These are phyloP conservation scores for Paraconiothyrium brasiliense DNA, from an alignment of 2,329 filamentous ascomycete genomes.

Conservation along the genomic window DNA sequence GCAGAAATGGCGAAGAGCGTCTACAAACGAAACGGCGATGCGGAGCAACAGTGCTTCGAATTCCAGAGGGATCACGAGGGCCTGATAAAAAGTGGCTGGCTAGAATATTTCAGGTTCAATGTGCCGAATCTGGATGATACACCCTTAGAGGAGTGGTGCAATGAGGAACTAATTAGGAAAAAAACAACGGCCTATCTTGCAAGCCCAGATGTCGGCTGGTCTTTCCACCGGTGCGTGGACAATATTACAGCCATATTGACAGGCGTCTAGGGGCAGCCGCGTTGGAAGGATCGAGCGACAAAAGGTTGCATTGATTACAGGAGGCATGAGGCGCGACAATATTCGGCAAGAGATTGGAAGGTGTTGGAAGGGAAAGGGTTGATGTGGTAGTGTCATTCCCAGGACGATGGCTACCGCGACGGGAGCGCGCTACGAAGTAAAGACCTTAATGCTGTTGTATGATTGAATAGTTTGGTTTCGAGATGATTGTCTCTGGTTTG, in stretches of 20 bases:
- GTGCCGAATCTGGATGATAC: conserved; percentile 39
- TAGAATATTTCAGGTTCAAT: conserved; percentile 47
- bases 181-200: conserved; percentile 41
- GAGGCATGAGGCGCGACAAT: background rate
- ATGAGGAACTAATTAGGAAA: conserved; percentile 37
- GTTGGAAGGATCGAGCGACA: background rate
- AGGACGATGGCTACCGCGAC: background rate
- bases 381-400: background rate
- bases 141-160: conserved; percentile 41
- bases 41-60: conserved; percentile 28
- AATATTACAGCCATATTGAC: conserved; percentile 37
- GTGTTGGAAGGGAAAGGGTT: background rate
- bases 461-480: background rate
- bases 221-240: conserved; percentile 43
- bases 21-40: conserved; percentile 31
- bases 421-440: background rate
- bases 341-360: background rate
- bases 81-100: conserved; percentile 39
- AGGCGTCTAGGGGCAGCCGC: background rate
- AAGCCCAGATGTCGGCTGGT: conserved; percentile 31
- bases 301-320: background rate
- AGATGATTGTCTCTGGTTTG: background rate
- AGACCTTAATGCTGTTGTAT: background rate
- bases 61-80: conserved; percentile 37
- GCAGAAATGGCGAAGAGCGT: conserved; percentile 41